phyloP scores from a whole-genome alignment of 495 filamentous ascomycete species.

The Platismatia glauca region DNA sequence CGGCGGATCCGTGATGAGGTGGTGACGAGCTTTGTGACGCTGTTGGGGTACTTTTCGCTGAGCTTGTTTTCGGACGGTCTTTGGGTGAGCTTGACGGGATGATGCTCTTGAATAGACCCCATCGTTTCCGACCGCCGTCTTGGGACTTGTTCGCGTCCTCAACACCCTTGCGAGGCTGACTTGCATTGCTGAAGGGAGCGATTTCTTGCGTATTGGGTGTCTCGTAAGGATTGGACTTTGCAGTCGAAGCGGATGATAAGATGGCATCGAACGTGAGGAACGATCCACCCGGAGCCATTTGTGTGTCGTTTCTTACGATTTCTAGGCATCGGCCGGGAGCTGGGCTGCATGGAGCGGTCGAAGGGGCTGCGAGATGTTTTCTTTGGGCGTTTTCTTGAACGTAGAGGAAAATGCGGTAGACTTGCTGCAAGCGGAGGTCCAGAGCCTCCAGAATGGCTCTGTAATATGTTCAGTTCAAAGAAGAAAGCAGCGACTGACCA shows the following conservation, averaged over 20 bases:
- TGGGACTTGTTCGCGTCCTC: conserved; percentile 2
- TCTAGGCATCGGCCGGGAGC: conserved; percentile 85
- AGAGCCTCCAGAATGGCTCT: conserved; percentile 65
- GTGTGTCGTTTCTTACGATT: conserved; percentile 81
- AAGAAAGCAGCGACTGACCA: too few relatives aligned
- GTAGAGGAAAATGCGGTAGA: conserved; percentile 74
- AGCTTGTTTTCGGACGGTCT: conserved; percentile 18
- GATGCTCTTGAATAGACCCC: conserved; percentile 63
- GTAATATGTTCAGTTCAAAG: background rate
- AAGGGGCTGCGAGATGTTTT: conserved; percentile 47
- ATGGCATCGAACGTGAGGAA: conserved; percentile 62
- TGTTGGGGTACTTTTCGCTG: background rate
- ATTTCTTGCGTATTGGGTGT: conserved; percentile 33
- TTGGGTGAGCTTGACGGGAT: conserved; percentile 31
- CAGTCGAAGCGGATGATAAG: conserved; percentile 35
- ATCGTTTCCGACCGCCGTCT: conserved; percentile 48
- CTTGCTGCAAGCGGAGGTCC: conserved; percentile 56
- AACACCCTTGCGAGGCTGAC: conserved; percentile 13
- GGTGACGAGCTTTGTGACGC: background rate
- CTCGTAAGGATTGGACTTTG: conserved; percentile 34
- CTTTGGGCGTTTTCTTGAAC: conserved; percentile 55
- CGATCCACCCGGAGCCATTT: conserved; percentile 45
- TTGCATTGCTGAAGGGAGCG: conserved; percentile 21
- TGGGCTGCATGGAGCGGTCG: conserved; percentile 75
- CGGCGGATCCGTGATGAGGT: background rate